phyloP scores from a whole-genome alignment of 2,329 filamentous ascomycete genomes.

The Polytolypa hystricis region DNA sequence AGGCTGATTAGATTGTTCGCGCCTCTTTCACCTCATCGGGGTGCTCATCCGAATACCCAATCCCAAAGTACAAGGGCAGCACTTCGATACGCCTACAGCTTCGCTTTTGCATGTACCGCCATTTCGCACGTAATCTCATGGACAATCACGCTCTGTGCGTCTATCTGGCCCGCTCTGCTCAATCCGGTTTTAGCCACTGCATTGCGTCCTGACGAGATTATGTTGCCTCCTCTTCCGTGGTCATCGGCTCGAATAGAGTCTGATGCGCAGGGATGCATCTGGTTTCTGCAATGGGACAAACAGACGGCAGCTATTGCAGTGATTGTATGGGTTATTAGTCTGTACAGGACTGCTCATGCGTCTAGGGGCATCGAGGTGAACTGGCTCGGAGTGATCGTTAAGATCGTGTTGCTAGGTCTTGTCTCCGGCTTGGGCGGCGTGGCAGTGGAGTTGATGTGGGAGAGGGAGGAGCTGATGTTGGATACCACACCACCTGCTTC shows the following conservation, averaged over 20 bases:
- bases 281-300: constrained; percentile 41
- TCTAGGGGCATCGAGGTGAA: constrained; percentile 13
- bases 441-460: constrained; percentile 38
- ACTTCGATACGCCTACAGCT: constrained; percentile 30
- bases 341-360: constrained; percentile 24
- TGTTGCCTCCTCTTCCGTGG: constrained; percentile 25
- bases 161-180: constrained; percentile 26
- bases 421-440: constrained; percentile 36
- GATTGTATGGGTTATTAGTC: constrained; percentile 34
- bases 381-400: constrained; percentile 21
- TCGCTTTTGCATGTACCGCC: constrained; percentile 30
- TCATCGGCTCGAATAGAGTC: constrained; percentile 19
- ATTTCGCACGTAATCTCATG: constrained; percentile 32
- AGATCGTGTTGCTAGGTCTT: constrained; percentile 24
- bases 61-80: constrained; percentile 9
- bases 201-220: constrained; percentile 32
- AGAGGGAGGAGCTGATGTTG: constrained; percentile 38
- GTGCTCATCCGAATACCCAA: constrained; percentile 9
- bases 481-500: too few species aligned
- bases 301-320: constrained; percentile 32
- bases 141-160: constrained; percentile 29
- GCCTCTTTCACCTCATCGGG: too few species aligned
- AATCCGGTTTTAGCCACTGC: constrained; percentile 20
- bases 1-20: constrained; percentile 15
- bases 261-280: constrained; percentile 32